These are phyloP conservation scores for Cymbidium sinense DNA, from an alignment of 106 monocot species.

Conservation along the genomic window DNA sequence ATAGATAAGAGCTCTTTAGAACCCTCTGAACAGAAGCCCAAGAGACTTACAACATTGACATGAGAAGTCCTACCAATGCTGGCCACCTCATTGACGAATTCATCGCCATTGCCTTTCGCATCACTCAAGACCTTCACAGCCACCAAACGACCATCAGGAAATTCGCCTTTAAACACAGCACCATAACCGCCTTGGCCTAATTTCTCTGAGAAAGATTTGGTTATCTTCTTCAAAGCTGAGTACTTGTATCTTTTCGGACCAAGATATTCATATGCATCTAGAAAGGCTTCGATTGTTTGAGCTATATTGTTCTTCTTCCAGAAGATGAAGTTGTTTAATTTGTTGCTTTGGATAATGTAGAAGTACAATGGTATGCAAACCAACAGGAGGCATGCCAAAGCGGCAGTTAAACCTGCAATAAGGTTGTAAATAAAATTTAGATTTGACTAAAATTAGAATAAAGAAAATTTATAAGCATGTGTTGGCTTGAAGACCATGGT, in stretches of 20 bases:
- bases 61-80: conserved; percentile 17
- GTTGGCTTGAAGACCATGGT: no score
- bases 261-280: not conserved
- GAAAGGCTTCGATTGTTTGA: conserved; percentile 5
- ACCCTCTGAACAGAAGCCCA: conserved; percentile 14
- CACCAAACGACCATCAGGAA: not conserved
- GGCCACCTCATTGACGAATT: conserved; percentile 14
- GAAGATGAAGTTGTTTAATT: not conserved
- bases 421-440: no score
- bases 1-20: conserved; percentile 16
- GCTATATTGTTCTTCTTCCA: not conserved
- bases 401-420: no score
- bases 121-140: conserved; percentile 13
- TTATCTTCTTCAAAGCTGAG: conserved; percentile 11
- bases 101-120: conserved; percentile 3
- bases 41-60: conserved; percentile 10
- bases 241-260: conserved; percentile 7
- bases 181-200: no score
- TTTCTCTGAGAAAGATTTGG: conserved; percentile 11
- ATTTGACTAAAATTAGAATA: no score
- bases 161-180: conserved; percentile 9
- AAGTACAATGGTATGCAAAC: not conserved
- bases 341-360: not conserved
- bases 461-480: no score
- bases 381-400: not conserved